Evolutionary conservation across 2,329 filamentous ascomycete genomes (phyloP).

Genomic region (Albophoma yamanashiensis): DNA sequence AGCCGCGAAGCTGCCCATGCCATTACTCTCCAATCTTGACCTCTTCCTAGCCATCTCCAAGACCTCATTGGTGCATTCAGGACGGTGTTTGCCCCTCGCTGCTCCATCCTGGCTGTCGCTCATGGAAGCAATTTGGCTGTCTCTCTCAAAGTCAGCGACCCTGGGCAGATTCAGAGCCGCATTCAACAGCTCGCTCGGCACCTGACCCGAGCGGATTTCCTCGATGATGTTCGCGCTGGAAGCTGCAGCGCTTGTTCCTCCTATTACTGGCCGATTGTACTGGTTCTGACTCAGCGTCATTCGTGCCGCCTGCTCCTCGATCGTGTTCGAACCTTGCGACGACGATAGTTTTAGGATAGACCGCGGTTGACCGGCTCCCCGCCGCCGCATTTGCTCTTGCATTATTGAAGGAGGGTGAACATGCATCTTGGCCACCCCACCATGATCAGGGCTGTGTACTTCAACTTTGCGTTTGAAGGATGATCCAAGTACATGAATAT

Average conservation of each 20-base stretch:
- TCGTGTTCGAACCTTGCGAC: slow-evolving; percentile 3
- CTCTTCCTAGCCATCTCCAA: slow-evolving; percentile 3
- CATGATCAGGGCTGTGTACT: slow-evolving; percentile 20
- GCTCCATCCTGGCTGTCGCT: not conserved
- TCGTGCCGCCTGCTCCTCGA: not conserved
- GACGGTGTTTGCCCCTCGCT: not conserved
- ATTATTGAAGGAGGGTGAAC: slow-evolving; percentile 19
- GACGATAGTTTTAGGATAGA: slow-evolving; percentile 22
- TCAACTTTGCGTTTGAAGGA: slow-evolving; percentile 17
- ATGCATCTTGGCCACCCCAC: slow-evolving; percentile 4
- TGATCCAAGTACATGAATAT: not conserved
- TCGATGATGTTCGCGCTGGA: slow-evolving; percentile 11
- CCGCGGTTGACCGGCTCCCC: slow-evolving; percentile 16
- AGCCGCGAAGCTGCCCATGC: not conserved
- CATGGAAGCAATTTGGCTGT: not conserved
- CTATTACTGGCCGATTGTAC: slow-evolving; percentile 11
- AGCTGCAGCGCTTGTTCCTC: slow-evolving; percentile 2
- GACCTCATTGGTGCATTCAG: not conserved
- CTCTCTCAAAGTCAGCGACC: slow-evolving; percentile 14
- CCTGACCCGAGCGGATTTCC: slow-evolving; percentile 15
- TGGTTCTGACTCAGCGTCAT: slow-evolving; percentile 9
- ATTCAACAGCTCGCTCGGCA: slow-evolving; percentile 4
- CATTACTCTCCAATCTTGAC: not conserved
- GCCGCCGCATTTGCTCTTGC: slow-evolving; percentile 24
- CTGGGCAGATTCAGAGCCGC: slow-evolving; percentile 10